Conservation (phyloP, 2,329 filamentous ascomycete species). For the Neodidymelliopsis sp. region DNA sequence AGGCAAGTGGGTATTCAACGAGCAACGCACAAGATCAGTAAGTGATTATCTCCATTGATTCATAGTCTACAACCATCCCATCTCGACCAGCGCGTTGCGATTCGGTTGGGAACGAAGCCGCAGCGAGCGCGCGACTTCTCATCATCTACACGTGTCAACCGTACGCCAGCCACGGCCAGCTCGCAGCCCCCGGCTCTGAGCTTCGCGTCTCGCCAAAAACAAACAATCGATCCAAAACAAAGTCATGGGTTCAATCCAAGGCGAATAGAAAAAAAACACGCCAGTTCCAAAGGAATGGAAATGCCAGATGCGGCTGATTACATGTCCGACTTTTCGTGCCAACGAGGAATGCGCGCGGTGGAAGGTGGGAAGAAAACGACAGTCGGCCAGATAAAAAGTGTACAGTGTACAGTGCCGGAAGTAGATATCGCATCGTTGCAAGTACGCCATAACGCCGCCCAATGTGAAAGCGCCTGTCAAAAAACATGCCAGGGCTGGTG, state of each 20-base stretch:
- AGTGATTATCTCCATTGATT: conserved; percentile 18
- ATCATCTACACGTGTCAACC: conserved; percentile 16
- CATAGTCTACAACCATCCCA: conserved; percentile 21
- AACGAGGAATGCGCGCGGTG: conserved; percentile 31
- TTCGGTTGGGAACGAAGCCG: conserved; percentile 16
- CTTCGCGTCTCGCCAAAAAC: too few relatives aligned
- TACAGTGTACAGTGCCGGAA: conserved; percentile 16
- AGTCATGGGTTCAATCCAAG: conserved; percentile 7
- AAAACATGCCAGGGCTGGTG: conserved; percentile 20
- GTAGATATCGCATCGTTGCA: conserved; percentile 14
- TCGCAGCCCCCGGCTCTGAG: neutral
- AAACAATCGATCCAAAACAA: conserved; percentile 13
- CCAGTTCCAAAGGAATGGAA: conserved; percentile 8
- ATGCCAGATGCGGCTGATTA: conserved; percentile 35
- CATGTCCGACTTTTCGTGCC: conserved; percentile 35
- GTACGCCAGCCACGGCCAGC: conserved; percentile 11
- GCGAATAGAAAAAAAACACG: too few relatives aligned
- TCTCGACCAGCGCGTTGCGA: conserved; percentile 21
- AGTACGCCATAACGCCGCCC: conserved; percentile 46
- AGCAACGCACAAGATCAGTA: neutral
- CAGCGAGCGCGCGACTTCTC: conserved; percentile 10
- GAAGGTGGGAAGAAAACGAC: conserved; percentile 23
- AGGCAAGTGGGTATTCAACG: too few relatives aligned
- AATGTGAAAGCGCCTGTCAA: conserved; percentile 33
- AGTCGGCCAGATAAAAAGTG: conserved; percentile 20